A percentile compares a stretch with the other conserved stretches of the same genome.
Evolutionary conservation across 1,139 yeast species (phyloP).

Genomic region (Sugiyamaella novakii): DNA sequence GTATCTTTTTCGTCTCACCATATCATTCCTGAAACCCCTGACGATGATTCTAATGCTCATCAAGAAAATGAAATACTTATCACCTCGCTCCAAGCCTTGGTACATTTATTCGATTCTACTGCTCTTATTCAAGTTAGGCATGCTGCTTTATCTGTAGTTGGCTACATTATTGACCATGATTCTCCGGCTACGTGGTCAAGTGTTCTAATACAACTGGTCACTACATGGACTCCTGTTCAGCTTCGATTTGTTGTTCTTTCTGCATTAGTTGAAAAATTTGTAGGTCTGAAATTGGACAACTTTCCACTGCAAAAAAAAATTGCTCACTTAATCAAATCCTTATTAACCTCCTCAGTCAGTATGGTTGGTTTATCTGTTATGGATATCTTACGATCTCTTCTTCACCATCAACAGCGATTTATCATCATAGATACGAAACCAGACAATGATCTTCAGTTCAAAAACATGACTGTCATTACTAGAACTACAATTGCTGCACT

Average conservation of each 20-base stretch:
- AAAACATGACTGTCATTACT: constrained; percentile 25
- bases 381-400: constrained; percentile 69
- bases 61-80: constrained; percentile 25
- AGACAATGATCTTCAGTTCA: neutral
- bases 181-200: constrained; percentile 53
- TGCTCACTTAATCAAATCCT: constrained; percentile 59
- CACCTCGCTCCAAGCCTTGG: constrained; percentile 38
- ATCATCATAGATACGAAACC: constrained; percentile 7
- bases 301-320: constrained; percentile 51
- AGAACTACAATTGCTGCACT: constrained; percentile 58
- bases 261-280: constrained; percentile 44
- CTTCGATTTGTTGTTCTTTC: constrained; percentile 69
- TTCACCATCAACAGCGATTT: constrained; percentile 56
- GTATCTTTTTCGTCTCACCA: constrained; percentile 17
- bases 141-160: constrained; percentile 42
- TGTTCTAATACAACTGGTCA: constrained; percentile 61
- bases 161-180: constrained; percentile 36
- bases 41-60: constrained; percentile 18
- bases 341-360: constrained; percentile 77
- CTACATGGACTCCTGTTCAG: constrained; percentile 84
- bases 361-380: constrained; percentile 89
- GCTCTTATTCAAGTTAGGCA: constrained; percentile 42
- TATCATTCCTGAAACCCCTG: constrained; percentile 12
- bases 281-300: constrained; percentile 36
- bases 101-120: constrained; percentile 45